phyloP scores from a whole-genome alignment of 148 eudicot genomes.

The Chenopodium quinoa region DNA sequence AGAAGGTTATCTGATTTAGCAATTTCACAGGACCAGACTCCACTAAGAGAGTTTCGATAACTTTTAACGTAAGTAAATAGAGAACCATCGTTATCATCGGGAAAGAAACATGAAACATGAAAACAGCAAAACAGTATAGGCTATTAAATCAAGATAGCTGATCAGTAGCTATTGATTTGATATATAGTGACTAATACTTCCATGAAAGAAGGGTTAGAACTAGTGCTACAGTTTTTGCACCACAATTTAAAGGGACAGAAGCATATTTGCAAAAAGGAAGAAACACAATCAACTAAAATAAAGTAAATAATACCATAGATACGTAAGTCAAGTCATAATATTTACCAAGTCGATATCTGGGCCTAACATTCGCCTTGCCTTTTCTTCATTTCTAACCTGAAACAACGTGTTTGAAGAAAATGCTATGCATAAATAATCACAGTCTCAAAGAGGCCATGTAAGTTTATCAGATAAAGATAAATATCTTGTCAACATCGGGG shows the following conservation, averaged over 20 bases:
- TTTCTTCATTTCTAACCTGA: constrained; percentile 97
- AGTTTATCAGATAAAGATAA: neutral
- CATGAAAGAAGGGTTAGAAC: neutral
- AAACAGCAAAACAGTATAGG: neutral
- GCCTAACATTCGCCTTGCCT: constrained; percentile 86
- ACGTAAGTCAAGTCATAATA: constrained; percentile 15
- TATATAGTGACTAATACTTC: neutral
- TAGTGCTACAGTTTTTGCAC: neutral
- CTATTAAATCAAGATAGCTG: neutral
- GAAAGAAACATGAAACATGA: neutral
- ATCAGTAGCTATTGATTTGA: neutral
- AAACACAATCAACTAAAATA: neutral
- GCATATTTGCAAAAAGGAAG: neutral
- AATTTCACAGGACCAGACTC: neutral
- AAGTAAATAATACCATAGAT: neutral
- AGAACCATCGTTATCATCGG: no score
- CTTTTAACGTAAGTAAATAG: neutral
- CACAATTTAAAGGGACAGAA: neutral
- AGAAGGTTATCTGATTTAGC: neutral
- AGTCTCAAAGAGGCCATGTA: neutral
- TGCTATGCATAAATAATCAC: neutral
- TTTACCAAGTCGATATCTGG: constrained; percentile 86
- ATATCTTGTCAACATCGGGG: neutral
- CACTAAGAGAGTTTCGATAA: neutral
- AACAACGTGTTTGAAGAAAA: neutral